A percentile compares a stretch with the other conserved stretches of the same genome.
Evolutionary conservation across 768 basidiomycete species (phyloP).

Genomic region (Dictyophora rubrovolvata): DNA sequence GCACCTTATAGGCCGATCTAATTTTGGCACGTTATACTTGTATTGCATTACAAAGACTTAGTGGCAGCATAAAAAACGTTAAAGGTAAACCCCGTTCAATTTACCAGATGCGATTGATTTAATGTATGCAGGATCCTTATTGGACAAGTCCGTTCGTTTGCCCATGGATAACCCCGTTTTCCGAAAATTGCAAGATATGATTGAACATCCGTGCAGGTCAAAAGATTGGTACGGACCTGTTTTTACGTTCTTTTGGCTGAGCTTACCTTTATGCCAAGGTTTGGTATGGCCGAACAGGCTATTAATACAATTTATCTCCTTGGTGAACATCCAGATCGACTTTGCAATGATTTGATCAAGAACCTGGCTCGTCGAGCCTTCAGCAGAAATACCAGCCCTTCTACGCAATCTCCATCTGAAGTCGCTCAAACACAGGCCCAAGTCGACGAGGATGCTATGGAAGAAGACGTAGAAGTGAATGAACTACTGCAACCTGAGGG

Average conservation of each 20-base stretch:
- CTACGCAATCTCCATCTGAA: constrained; percentile 15
- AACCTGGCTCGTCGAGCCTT: constrained; percentile 73
- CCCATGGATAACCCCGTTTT: constrained; percentile 86
- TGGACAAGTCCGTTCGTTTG: constrained; percentile 76
- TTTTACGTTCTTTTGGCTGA: background rate
- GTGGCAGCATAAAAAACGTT: constrained; percentile 93
- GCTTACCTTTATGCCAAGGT: constrained; percentile 26
- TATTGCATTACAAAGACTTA: constrained; percentile 82
- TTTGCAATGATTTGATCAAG: constrained; percentile 76
- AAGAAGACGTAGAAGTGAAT: constrained; percentile 39
- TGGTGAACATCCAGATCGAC: constrained; percentile 82
- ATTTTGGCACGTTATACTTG: constrained; percentile 90
- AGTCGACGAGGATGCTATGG: constrained; percentile 41
- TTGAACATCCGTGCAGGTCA: constrained; percentile 69
- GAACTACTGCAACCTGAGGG: constrained; percentile 22
- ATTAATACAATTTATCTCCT: constrained; percentile 94
- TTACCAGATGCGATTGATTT: background rate
- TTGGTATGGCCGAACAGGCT: constrained; percentile 90
- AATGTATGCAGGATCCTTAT: constrained; percentile 55
- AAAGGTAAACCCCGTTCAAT: constrained; percentile 50
- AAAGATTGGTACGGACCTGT: constrained; percentile 60
- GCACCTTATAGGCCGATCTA: constrained; percentile 55
- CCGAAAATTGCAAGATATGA: constrained; percentile 66
- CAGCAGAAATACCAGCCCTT: constrained; percentile 11
- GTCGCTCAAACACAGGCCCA: constrained; percentile 13